Conservation (phyloP, 148 eudicot species). For the Limonium bicolor region DNA sequence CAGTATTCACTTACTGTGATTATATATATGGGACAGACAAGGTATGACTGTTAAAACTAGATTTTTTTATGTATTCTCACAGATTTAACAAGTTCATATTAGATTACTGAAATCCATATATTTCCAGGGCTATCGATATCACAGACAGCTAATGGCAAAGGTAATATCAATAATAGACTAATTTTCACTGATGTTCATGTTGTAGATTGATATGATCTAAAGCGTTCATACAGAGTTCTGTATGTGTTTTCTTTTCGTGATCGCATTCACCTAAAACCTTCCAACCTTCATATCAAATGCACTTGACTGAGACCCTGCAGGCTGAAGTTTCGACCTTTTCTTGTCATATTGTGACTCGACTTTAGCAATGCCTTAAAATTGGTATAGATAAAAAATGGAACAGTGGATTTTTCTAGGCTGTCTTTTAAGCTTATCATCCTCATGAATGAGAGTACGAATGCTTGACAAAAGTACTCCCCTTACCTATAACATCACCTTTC, state of each 20-base stretch:
- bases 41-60: constrained; percentile 24
- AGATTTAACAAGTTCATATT: constrained; percentile 2
- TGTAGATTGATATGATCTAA: neutral
- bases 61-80: constrained; percentile 2
- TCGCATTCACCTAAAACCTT: neutral
- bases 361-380: too few species aligned
- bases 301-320: neutral
- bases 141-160: constrained; percentile 75
- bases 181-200: neutral
- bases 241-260: neutral
- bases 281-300: neutral
- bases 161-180: constrained; percentile 15
- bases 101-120: constrained; percentile 8
- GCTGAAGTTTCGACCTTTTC: neutral
- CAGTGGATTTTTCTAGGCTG: too few species aligned
- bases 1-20: constrained; percentile 96
- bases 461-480: too few species aligned
- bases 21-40: constrained; percentile 97
- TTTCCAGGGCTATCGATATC: constrained; percentile 77
- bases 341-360: too few species aligned
- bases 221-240: neutral
- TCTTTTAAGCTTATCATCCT: too few species aligned
- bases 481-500: too few species aligned
- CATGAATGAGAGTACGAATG: too few species aligned
- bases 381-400: too few species aligned